These are phyloP conservation scores for Ceriops tagal DNA, from an alignment of 345 rosid genomes.

Conservation along the genomic window DNA sequence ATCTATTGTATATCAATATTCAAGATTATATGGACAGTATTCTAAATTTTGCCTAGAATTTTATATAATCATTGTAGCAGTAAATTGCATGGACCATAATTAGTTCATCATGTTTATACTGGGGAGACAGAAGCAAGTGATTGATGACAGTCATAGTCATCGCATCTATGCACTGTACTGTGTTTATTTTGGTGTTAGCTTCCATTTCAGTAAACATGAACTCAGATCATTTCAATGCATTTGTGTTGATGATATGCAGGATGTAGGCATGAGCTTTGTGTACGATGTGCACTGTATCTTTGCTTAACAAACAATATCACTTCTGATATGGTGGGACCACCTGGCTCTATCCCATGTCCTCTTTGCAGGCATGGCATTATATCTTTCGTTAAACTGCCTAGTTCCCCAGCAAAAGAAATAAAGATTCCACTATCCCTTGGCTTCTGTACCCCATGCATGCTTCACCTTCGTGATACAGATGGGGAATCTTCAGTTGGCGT, in stretches of 20 bases:
- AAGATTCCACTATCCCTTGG: constrained; percentile 69
- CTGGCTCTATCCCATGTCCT: constrained; percentile 94
- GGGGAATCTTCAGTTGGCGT: constrained; percentile 54
- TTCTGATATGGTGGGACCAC: constrained; percentile 56
- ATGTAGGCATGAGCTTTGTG: constrained; percentile 90
- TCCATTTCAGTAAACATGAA: no score
- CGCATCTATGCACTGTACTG: no score
- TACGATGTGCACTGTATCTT: constrained; percentile 88
- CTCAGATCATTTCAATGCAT: neutral
- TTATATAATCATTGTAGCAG: no score
- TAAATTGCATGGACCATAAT: no score
- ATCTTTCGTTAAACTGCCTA: constrained; percentile 61
- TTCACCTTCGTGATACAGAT: constrained; percentile 60
- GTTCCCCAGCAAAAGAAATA: constrained; percentile 59
- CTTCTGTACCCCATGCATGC: constrained; percentile 90
- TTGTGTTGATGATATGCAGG: constrained; percentile 43
- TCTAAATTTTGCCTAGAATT: no score
- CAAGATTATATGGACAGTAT: no score
- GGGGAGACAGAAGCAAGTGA: no score
- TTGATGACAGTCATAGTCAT: no score
- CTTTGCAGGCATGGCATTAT: constrained; percentile 89
- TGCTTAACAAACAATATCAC: constrained; percentile 79
- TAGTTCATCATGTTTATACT: no score
- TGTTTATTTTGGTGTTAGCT: no score
- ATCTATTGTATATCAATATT: no score